Base-by-base conservation (phyloP, 257 asterid genomes). In the Lavandula angustifolia region DNA sequence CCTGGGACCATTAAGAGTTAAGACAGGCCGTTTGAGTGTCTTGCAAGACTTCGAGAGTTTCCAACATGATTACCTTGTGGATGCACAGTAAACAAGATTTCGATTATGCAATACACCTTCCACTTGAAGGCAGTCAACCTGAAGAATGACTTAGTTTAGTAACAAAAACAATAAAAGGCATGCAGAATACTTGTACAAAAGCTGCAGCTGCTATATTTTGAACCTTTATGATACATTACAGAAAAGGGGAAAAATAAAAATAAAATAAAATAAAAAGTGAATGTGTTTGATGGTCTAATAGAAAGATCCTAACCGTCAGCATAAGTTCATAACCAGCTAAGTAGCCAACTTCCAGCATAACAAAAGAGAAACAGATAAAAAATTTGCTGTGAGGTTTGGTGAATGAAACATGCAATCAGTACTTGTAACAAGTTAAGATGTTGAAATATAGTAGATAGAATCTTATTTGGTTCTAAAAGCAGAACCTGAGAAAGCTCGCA, bases 71-170 rank as follows among this genome's bases (percentile, higher is more conserved):
- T 73, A 92, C 99, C 99, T 92, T 49, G 99, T 92, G 62, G 99
- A 89, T 70, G 99, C 99, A 75, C 94, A 84, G 67, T 92, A 92
- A 66, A 92, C 96, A 68, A 92, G 97, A 78, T 92, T 92, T 46
- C 92, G 84, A 50, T 76, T 87, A 71, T 89, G 84, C 81, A 92
- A 79, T 62, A 92, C 99, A 70, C 99, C 99, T 67, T 92, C 97
- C 82, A 92, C 96, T 78, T 81, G 95, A 71, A 92, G 96, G 81
- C 99, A 92, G 60, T 87, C 94, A 81, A 89, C 99, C 99, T 92
- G 83, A 60, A 78, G 47, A 73, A 71, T 14, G 48, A 37, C 38
- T 47, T 54, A 61, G 12, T 34, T 72, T 27, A 38, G 27, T n/a
- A 7, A 27, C 42, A 58, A 47, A 55, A 43, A 40, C 13, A 66